Percentiles rank a stretch among this genome's conserved stretches.
These are phyloP conservation scores for Raphanus raphanistrum DNA, from an alignment of 345 rosid genomes.

Conservation along the genomic window DNA sequence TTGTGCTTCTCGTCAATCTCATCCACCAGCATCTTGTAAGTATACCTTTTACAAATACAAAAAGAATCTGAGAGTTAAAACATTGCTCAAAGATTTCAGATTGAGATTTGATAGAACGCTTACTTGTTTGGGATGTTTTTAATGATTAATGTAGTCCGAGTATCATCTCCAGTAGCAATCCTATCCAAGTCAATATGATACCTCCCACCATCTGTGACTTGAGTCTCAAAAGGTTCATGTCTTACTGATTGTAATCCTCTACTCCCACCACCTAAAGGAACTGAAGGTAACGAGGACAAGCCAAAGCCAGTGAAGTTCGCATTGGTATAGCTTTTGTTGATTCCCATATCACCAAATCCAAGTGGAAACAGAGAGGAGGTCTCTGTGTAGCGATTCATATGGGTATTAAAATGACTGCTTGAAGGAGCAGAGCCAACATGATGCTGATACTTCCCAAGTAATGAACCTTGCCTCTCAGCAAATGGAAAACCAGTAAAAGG, in stretches of 20 bases:
- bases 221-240: conserved; percentile 54
- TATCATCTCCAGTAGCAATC: conserved; percentile 68
- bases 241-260: conserved; percentile 48
- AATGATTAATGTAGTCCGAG: conserved; percentile 86
- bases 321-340: conserved; percentile 50
- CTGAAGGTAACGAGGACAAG: conserved; percentile 56
- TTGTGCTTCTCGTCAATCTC: conserved; percentile 85
- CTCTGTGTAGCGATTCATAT: conserved; percentile 54
- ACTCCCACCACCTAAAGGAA: conserved; percentile 45
- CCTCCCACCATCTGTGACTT: conserved; percentile 57
- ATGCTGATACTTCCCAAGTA: conserved; percentile 61
- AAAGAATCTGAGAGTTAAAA: conserved; percentile 20
- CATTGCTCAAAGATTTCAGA: not conserved
- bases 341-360: conserved; percentile 52
- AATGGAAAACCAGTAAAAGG: conserved; percentile 61
- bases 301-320: conserved; percentile 52
- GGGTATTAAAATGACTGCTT: conserved; percentile 60
- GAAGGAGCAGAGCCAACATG: conserved; percentile 97
- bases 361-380: conserved; percentile 50
- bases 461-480: conserved; percentile 51
- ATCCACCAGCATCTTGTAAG: conserved; percentile 93
- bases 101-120: conserved; percentile 22
- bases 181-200: conserved; percentile 84
- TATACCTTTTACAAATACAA: conserved; percentile 51
- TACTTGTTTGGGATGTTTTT: conserved; percentile 98